phyloP scores from a whole-genome alignment of 1,139 yeast species.

The Dujonia santamariae region DNA sequence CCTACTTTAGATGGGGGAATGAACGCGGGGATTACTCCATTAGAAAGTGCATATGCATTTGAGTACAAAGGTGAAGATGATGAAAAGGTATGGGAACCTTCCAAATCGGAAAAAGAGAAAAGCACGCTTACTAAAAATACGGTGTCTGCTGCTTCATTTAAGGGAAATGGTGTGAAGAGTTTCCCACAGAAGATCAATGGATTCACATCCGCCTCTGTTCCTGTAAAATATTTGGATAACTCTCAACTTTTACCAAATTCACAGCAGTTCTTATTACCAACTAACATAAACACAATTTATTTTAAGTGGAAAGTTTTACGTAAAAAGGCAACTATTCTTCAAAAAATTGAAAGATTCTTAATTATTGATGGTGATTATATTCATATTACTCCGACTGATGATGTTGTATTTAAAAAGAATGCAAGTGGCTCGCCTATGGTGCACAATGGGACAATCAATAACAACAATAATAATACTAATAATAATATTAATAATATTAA shows the following conservation, averaged over 20 bases:
- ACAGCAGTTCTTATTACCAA: conserved; percentile 22
- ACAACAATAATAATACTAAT: conserved; percentile 8
- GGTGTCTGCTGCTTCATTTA: conserved; percentile 33
- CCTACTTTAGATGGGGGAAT: conserved; percentile 10
- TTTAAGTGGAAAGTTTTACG: conserved; percentile 79
- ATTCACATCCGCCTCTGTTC: background rate
- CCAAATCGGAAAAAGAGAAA: background rate
- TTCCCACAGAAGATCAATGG: no score
- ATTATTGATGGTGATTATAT: conserved; percentile 93
- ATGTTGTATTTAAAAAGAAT: conserved; percentile 50
- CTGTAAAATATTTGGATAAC: conserved; percentile 1
- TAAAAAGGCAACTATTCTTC: conserved; percentile 79
- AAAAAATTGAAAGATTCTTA: conserved; percentile 76
- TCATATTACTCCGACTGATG: conserved; percentile 80
- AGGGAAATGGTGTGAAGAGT: conserved; percentile 27
- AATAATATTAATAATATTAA: conserved; percentile 12
- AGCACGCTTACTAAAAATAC: conserved; percentile 35
- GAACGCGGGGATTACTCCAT: conserved; percentile 27
- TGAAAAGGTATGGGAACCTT: background rate
- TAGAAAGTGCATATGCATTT: conserved; percentile 18
- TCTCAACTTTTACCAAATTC: conserved; percentile 11
- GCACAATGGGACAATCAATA: conserved; percentile 9
- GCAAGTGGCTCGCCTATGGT: conserved; percentile 20
- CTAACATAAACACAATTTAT: conserved; percentile 38
- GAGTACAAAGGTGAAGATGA: background rate